Evolutionary conservation across 352 stramenopile genomes (phyloP), one percentile per base, ranked within the genome.

Genomic region (Globisporangium mamillatum): DNA sequence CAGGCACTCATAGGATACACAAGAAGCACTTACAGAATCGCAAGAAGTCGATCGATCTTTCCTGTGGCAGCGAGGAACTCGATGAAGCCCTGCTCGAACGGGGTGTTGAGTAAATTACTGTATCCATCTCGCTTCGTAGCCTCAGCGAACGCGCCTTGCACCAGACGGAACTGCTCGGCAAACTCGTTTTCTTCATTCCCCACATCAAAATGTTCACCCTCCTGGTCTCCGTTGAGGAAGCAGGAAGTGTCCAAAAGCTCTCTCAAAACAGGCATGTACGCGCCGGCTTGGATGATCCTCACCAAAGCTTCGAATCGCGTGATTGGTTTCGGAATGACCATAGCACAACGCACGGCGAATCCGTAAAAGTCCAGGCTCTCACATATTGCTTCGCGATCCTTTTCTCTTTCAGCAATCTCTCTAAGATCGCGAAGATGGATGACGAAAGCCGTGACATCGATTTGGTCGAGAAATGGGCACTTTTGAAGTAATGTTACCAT

Each of bases 391-490:
- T 22, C 14, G 32, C 58, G 57, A 22, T 80, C 65, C 4, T 16
- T 20, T 4, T 73, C 50, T 18, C 62, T 34, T 25, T 81, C 68
- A 0, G 56, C 66, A 20, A 83, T 59, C 14, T 63, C 60, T 60
- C 60, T 74, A 22, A 89, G 60, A 52, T 89, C 79, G 9, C 75
- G 67, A 3, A 89, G 59, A 55, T 81, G 75, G 67, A 86, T 67
- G 7, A 89, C 80, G 63, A 89, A 78, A 20, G 64, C 68, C 63
- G 74, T 59, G 14, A 88, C 70, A 55, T 91, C 78, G 4, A 91
- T 78, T 62, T 77, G 76, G 22, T 89, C 79, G 18, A 91, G 70
- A 64, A 88, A 91, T 2, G 81, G 81, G 24, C 82, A 89, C 24
- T 66, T 81, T 72, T 89, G 70, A 20, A 91, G 75, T 27, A 86